Evolutionary conservation across 495 filamentous ascomycete species (phyloP).

Genomic region (Terfezia boudieri): DNA sequence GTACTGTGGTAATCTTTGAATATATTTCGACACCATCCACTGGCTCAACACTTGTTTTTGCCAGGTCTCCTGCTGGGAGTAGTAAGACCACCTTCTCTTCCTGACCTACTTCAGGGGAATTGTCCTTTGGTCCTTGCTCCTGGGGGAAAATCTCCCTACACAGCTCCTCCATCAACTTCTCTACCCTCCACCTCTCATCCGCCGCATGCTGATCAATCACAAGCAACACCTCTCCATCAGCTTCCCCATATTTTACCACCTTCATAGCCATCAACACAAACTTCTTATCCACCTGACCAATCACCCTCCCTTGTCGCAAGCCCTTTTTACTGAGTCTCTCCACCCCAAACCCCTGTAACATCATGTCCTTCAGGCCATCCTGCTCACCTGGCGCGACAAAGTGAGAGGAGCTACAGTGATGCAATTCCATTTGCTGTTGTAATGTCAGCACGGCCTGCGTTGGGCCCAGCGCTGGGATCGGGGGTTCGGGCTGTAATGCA

Average conservation of each 20-base stretch:
- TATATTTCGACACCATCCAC: neutral
- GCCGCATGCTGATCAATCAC: constrained; percentile 91
- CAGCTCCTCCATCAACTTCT: constrained; percentile 38
- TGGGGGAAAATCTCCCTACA: constrained; percentile 8
- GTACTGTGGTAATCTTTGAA: neutral
- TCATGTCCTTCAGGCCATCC: too few species aligned
- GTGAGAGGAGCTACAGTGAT: too few species aligned
- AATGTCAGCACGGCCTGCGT: too few species aligned
- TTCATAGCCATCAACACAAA: constrained; percentile 33
- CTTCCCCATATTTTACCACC: neutral
- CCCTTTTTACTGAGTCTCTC: constrained; percentile 42
- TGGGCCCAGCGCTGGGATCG: too few species aligned
- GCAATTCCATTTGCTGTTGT: too few species aligned
- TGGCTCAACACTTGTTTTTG: neutral
- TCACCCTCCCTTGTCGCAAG: constrained; percentile 38
- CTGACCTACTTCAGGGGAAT: too few species aligned
- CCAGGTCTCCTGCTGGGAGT: neutral
- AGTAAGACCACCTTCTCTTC: too few species aligned
- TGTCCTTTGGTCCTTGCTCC: neutral
- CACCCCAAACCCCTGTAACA: neutral
- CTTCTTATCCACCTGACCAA: constrained; percentile 73
- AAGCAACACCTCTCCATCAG: constrained; percentile 28
- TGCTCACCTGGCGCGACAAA: too few species aligned
- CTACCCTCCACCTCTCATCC: constrained; percentile 67
- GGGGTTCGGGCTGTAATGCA: too few species aligned